These are phyloP conservation scores for Pythium scleroteichum DNA, from an alignment of 352 stramenopile genomes.

Conservation along the genomic window DNA sequence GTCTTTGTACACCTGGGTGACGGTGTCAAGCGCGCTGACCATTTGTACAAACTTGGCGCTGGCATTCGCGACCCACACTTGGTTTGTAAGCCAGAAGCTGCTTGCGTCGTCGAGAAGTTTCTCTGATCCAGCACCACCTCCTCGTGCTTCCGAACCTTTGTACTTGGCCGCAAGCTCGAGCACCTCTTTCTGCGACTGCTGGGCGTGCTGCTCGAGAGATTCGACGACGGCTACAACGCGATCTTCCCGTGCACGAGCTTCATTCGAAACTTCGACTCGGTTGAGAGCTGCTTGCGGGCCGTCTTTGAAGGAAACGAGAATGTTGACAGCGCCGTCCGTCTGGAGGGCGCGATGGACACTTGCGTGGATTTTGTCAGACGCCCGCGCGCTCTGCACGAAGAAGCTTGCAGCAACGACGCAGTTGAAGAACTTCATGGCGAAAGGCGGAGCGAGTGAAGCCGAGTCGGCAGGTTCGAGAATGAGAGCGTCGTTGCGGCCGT, in stretches of 20 bases:
- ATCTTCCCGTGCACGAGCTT: constrained; percentile 10
- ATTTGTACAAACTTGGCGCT: constrained; percentile 18
- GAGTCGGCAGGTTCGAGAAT: not conserved
- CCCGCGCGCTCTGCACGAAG: not conserved
- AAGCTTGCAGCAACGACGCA: not conserved
- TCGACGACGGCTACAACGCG: constrained; percentile 18
- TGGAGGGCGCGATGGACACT: constrained; percentile 26
- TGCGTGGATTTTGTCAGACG: constrained; percentile 16
- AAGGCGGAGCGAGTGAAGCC: constrained; percentile 1
- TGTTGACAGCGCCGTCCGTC: constrained; percentile 11
- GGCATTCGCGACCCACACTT: constrained; percentile 26
- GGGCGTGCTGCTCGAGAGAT: constrained; percentile 18
- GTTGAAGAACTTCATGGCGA: constrained; percentile 9
- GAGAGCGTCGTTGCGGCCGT: not conserved
- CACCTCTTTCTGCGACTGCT: constrained; percentile 9
- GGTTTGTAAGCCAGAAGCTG: constrained; percentile 31
- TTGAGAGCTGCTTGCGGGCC: constrained; percentile 12
- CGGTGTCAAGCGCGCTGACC: constrained; percentile 12
- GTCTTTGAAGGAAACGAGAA: constrained; percentile 28
- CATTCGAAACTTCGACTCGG: constrained; percentile 11
- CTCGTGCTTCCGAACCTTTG: constrained; percentile 2
- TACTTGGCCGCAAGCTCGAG: constrained; percentile 23
- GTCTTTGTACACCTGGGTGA: constrained; percentile 9
- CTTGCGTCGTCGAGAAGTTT: constrained; percentile 11
- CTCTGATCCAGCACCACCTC: not conserved